Base-by-base conservation (phyloP, 805 yeast species). In the Saccharomycopsis schoenii region DNA sequence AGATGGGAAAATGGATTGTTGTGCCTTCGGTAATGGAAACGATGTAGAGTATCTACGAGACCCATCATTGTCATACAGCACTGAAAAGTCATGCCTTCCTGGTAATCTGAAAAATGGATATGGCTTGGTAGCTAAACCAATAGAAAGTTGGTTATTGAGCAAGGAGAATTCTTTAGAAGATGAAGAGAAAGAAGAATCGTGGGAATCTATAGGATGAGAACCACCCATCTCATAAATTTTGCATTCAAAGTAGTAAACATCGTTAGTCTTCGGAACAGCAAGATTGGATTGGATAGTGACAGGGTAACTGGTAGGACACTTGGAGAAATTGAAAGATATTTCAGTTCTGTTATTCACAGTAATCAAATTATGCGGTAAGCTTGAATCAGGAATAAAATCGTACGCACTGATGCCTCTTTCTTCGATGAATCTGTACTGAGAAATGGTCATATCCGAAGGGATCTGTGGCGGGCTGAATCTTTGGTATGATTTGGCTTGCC, bases 71-170 rank as follows among this genome's bases (percentile, higher is more conserved):
- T 91, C 97, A 72, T 93, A 94, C n/a, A 91, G 81, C 2, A 90
- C 77, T 0, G 97, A 89, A 70, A 84, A 86, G 52, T 85, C 80
- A 68, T 91, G 96, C 68, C 94, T 81, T 0, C 99, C 99, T 0
- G 99, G 98, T 47, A 94, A 76, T 66, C 97, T 78, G 73, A 94
- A 94, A 73, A 86, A 84, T 1, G 99, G 99, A 68, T 94, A 94
- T 6, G 99, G 99, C 64, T 84, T 82, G 0, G 96, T 83, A 0
- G 92, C 80, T 2, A 94, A 69, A 0, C 99, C 99, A 19, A 94
- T 77, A 0, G 96, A 83, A 0, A 93, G 75, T 51, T n/a, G 67
- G 9, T 47, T 47, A 25, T 47, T 47, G 25, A 47, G 52, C n/a
- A 47, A 47, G 6, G 52, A 47, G 25, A 47, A 47, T 15, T 47